Percentiles rank a stretch among this genome's conserved stretches.
Evolutionary conservation across 371 early-diverging fungal species (phyloP).

Genomic region (Conidiobolus incongruus): DNA sequence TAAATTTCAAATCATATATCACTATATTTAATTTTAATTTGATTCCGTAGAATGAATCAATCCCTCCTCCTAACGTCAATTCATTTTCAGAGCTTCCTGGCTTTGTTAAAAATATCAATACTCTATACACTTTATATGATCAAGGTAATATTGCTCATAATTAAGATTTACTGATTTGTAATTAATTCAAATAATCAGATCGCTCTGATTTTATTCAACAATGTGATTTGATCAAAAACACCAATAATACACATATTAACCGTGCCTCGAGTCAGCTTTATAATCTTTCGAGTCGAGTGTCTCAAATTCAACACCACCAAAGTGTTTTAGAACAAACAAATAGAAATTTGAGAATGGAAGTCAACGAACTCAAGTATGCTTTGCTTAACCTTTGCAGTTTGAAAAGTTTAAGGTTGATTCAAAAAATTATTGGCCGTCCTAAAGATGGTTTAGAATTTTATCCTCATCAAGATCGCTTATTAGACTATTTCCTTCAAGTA

Average conservation of each 20-base stretch:
- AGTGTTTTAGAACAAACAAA: slow-evolving; percentile 1
- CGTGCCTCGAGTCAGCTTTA: too few species aligned
- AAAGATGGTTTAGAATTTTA: slow-evolving; percentile 4
- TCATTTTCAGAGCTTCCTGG: neutral
- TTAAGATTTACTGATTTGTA: neutral
- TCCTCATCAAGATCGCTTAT: slow-evolving; percentile 1
- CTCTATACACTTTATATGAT: neutral
- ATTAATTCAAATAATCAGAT: neutral
- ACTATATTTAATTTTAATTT: neutral
- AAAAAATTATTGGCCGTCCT: slow-evolving; percentile 3
- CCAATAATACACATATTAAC: too few species aligned
- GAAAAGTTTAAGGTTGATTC: slow-evolving; percentile 1
- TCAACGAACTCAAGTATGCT: slow-evolving; percentile 3
- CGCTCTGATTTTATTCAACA: slow-evolving; percentile 1
- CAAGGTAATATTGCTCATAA: neutral
- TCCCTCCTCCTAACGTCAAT: too few species aligned
- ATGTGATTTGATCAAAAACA: too few species aligned
- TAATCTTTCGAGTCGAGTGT: too few species aligned
- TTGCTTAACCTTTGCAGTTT: slow-evolving; percentile 1
- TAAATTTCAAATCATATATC: neutral
- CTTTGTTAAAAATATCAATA: slow-evolving; percentile 1
- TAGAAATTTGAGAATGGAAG: slow-evolving; percentile 1
- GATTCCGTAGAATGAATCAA: too few species aligned
- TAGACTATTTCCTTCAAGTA: slow-evolving; percentile 4
- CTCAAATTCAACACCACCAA: neutral